These are phyloP conservation scores for Ceratobasidium sp. DNA, from an alignment of 1,284 basidiomycete genomes.

Conservation along the genomic window DNA sequence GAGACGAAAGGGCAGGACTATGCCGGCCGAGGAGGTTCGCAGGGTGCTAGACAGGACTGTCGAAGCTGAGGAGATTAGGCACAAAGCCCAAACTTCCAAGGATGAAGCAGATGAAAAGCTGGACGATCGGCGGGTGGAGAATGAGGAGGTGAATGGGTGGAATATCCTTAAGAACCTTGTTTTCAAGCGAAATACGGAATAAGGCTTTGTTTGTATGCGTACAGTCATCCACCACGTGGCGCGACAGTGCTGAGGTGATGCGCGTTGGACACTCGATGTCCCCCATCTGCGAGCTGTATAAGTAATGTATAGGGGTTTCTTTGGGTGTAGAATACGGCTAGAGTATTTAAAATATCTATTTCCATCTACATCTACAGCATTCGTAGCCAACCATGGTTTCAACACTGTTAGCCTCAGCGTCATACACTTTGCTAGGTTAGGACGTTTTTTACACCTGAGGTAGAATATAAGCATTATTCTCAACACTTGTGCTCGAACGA, in stretches of 20 bases:
- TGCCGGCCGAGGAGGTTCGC: slow-evolving; percentile 22
- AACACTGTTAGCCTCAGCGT: too few species aligned
- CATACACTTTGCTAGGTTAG: too few species aligned
- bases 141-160: slow-evolving; percentile 35
- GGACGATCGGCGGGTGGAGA: slow-evolving; percentile 27
- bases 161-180: slow-evolving; percentile 28
- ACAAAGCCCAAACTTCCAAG: background rate
- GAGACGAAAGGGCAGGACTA: background rate
- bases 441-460: background rate
- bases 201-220: background rate
- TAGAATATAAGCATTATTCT: background rate
- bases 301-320: too few species aligned
- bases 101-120: slow-evolving; percentile 16
- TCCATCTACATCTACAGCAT: too few species aligned
- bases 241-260: too few species aligned
- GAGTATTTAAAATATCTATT: too few species aligned
- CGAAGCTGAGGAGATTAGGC: slow-evolving; percentile 25
- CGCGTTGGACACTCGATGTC: too few species aligned
- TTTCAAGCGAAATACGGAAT: slow-evolving; percentile 30
- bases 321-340: background rate
- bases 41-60: slow-evolving; percentile 26
- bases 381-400: too few species aligned
- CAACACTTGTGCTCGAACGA: too few species aligned
- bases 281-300: too few species aligned
- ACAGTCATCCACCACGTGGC: too few species aligned